Base-by-base conservation (phyloP, 257 asterid species). In the Leonotis leonurus region DNA sequence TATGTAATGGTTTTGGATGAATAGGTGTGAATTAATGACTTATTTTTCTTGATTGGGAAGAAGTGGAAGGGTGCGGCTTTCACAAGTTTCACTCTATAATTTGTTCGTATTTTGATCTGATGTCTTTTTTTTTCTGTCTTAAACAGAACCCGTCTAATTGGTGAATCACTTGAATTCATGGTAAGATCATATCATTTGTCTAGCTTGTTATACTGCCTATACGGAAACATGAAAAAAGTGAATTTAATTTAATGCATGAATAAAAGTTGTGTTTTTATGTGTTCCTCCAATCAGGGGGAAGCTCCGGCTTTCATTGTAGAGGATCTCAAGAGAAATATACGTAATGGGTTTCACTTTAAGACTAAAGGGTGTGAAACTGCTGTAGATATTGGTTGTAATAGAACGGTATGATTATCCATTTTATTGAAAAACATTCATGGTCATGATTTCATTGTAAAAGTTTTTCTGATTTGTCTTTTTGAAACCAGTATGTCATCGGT, bases 271-370 rank as follows among this genome's bases (percentile, higher is more conserved):
- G 41, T 52, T 16, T 55, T 51, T 69, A 18, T 73, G 49, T 53
- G 62, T 70, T 71, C 24, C 41, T 64, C 27, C 71, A 18, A 52
- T 69, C 73, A 91, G 98, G 96, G 96, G 24, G 90, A 86, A 79
- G 98, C 95, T 77, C 95, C 95, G 62, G 95, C 81, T 33, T 79
- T 85, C 68, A n/a, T 85, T 51, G 75, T 74, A 33, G 94, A 84
- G 21, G 78, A 78, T 78, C 74, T 75, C 62, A 70, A 55, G 27
- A 78, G 75, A 22, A 77, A 69, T 48, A 24, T 17, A 54, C 22
- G 72, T 2, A 74, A 74, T 55, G 88, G 81, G 53, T 29, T 74
- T 70, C 80, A 69, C 58, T 66, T 68, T 43, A 81, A 86, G 40
- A 50, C 77, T 14, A 78, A 76, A 66, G 89, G 71, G 64, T 60